Base-by-base conservation (phyloP, 805 yeast genomes). In the Cyberlindnera euphorbiiphila region DNA sequence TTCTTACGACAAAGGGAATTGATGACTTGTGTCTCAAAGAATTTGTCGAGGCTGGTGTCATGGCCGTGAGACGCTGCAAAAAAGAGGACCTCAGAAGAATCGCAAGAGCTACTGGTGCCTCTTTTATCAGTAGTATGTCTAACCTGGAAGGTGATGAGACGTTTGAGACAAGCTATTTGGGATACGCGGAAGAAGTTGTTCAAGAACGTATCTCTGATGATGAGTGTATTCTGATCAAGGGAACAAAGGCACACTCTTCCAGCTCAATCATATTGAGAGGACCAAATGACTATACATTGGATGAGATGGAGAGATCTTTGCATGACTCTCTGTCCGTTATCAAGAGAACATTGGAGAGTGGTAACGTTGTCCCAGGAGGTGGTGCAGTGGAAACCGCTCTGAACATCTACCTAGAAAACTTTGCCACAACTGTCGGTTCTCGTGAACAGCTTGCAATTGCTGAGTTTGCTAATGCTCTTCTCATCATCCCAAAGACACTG, bases 361-460 rank as follows among this genome's bases (percentile, higher is more conserved):
- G 97, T 15, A 66, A 75, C 49, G 89, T 94, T 41, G 98, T 93
- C 6, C 98, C 98, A 29, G 99, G 99, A 45, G 99, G 99, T 49
- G 99, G 99, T 44, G 97, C 98, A 7, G 98, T 93, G 24, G 99
- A 93, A 66, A 74, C 95, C 35, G 98, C 98, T 3, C 73, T 93
- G 57, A 89, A 88, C 67, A 88, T 93, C 36, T 93, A 86, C 61
- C 71, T 93, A 60, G 98, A 93, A 64, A 91, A 86, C 61, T 93
- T 93, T 64, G 98, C 98, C 34, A 93, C 98, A 8, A 88, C 98
- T 1, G 91, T 93, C 35, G 97, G 98, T 4, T 86, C 96, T 14
- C 78, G 98, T 57, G 98, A 93, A 64, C 98, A 93, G 63, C 74
- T 93, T 55, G 98, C 98, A 13, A 93, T 93, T 66, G 95, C 97